Conservation (phyloP, 495 filamentous ascomycete genomes). For the Penicillium herquei region DNA sequence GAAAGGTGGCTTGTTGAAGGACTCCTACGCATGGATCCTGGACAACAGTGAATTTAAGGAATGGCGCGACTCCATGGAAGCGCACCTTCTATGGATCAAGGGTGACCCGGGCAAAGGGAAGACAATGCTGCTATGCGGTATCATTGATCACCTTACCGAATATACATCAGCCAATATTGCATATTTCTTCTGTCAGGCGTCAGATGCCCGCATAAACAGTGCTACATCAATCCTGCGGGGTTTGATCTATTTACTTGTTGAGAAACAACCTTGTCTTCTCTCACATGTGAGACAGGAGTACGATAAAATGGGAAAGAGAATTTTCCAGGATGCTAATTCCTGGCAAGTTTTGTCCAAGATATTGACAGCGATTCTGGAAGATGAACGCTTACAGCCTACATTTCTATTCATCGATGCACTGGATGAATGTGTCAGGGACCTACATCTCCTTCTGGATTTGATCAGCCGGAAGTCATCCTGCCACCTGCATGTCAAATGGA, state of each 20-base stretch:
- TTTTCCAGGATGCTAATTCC: slow-evolving; percentile 37
- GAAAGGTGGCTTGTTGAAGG: slow-evolving; percentile 36
- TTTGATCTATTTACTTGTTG: slow-evolving; percentile 38
- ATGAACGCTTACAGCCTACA: slow-evolving; percentile 21
- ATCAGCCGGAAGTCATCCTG: slow-evolving; percentile 15
- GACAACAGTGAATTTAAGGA: slow-evolving; percentile 31
- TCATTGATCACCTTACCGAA: slow-evolving; percentile 35
- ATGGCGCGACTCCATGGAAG: slow-evolving; percentile 8
- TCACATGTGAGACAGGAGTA: slow-evolving; percentile 21
- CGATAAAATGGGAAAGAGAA: slow-evolving; percentile 10
- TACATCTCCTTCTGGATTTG: slow-evolving; percentile 27
- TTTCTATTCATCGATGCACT: slow-evolving; percentile 49
- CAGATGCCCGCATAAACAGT: slow-evolving; percentile 33
- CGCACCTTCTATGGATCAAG: slow-evolving; percentile 25
- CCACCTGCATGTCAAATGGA: slow-evolving; percentile 22
- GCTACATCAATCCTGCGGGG: slow-evolving; percentile 40
- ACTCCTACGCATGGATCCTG: slow-evolving; percentile 45
- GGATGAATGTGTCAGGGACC: slow-evolving; percentile 41
- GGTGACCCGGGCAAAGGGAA: slow-evolving; percentile 34
- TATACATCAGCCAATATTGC: slow-evolving; percentile 19
- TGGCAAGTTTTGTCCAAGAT: slow-evolving; percentile 29
- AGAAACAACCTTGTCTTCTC: slow-evolving; percentile 32
- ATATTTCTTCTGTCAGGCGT: slow-evolving; percentile 51
- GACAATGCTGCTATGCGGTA: slow-evolving; percentile 42
- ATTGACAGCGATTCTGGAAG: slow-evolving; percentile 33